Evolutionary conservation across 352 stramenopile species (phyloP).

Genomic region (Pythium myriotylum): DNA sequence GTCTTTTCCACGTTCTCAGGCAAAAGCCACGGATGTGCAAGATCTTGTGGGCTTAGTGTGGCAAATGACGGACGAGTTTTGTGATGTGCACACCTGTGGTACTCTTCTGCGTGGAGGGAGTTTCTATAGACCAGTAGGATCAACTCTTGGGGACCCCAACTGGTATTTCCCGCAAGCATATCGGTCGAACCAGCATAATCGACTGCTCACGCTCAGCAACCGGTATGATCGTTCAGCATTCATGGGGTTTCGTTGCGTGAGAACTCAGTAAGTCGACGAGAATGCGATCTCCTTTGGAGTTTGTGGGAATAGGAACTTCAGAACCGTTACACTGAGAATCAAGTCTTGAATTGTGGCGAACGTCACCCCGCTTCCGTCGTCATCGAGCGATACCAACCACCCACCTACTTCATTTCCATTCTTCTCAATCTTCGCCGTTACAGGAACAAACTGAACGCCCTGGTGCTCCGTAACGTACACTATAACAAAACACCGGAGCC

Average conservation of each 20-base stretch:
- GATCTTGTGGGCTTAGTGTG: slow-evolving; percentile 84
- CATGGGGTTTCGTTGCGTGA: slow-evolving; percentile 73
- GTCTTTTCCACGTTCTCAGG: slow-evolving; percentile 48
- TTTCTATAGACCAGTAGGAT: slow-evolving; percentile 67
- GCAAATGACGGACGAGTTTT: slow-evolving; percentile 89
- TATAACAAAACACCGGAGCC: slow-evolving; percentile 67
- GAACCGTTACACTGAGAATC: slow-evolving; percentile 76
- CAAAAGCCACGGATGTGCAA: slow-evolving; percentile 53
- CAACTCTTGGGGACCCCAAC: slow-evolving; percentile 70
- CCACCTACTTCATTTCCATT: slow-evolving; percentile 20
- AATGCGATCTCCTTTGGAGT: slow-evolving; percentile 47
- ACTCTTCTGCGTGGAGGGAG: slow-evolving; percentile 79
- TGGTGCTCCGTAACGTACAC: slow-evolving; percentile 62
- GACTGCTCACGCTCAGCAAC: slow-evolving; percentile 72
- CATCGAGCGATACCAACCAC: slow-evolving; percentile 72
- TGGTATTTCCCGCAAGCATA: slow-evolving; percentile 87
- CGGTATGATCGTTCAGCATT: slow-evolving; percentile 77
- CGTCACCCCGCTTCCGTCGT: slow-evolving; percentile 45
- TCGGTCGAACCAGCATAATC: slow-evolving; percentile 68
- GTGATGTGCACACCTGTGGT: slow-evolving; percentile 77
- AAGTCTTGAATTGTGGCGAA: slow-evolving; percentile 70
- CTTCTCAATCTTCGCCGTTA: slow-evolving; percentile 42
- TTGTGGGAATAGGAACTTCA: slow-evolving; percentile 81
- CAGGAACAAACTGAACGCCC: slow-evolving; percentile 75
- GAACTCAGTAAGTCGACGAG: slow-evolving; percentile 18